phyloP scores from a whole-genome alignment of 2,329 filamentous ascomycete species.

The Monosporascus sp. region DNA sequence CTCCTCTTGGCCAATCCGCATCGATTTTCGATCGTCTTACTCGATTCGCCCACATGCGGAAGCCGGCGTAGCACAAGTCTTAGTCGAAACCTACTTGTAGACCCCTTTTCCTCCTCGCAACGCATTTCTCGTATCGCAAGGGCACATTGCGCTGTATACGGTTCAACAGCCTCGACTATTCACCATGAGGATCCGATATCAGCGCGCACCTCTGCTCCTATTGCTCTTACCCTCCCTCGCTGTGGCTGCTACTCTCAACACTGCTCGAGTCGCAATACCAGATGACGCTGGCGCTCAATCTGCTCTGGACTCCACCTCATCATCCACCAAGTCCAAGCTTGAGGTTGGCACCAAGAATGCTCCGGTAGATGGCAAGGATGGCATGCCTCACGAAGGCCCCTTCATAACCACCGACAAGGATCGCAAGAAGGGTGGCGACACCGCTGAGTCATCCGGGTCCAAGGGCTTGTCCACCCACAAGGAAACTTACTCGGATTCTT shows the following conservation, averaged over 20 bases:
- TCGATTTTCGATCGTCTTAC: no score
- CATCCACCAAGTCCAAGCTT: slow-evolving; percentile 32
- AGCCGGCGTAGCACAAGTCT: no score
- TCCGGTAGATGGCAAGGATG: slow-evolving; percentile 87
- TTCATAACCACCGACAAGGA: slow-evolving; percentile 55
- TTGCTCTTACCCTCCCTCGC: slow-evolving; percentile 23
- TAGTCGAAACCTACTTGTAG: no score
- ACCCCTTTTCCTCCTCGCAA: no score
- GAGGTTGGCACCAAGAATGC: slow-evolving; percentile 62
- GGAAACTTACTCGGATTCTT: slow-evolving; percentile 46
- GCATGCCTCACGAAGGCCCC: slow-evolving; percentile 86
- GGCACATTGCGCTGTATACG: no score
- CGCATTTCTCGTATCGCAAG: no score
- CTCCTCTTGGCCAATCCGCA: no score
- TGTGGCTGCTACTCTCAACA: slow-evolving; percentile 14
- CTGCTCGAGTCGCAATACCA: slow-evolving; percentile 5
- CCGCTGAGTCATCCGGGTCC: slow-evolving; percentile 28
- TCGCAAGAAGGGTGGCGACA: slow-evolving; percentile 27
- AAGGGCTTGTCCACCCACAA: slow-evolving; percentile 39
- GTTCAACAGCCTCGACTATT: not conserved
- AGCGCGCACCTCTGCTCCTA: slow-evolving; percentile 20
- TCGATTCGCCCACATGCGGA: no score
- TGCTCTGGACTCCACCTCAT: slow-evolving; percentile 21
- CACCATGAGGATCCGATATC: slow-evolving; percentile 24
- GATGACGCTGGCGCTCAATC: slow-evolving; percentile 12